A percentile compares a stretch with the other conserved stretches of the same genome.
phyloP scores from a whole-genome alignment of 345 rosid species.

The Linum tenue region DNA sequence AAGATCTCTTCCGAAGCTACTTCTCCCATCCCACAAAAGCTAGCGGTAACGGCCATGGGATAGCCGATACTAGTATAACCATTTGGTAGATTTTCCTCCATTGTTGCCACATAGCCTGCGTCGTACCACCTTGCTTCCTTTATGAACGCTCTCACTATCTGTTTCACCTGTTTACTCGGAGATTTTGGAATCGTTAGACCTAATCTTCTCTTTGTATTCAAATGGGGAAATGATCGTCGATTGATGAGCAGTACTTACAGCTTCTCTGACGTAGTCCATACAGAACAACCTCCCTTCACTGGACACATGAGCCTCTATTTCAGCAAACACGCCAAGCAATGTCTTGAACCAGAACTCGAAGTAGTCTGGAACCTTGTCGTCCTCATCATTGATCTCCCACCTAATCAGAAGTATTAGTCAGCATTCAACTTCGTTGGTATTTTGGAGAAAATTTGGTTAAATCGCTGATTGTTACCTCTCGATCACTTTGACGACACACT shows the following conservation, averaged over 20 bases:
- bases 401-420: too few relatives aligned
- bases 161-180: not conserved
- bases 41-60: not conserved
- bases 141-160: not conserved
- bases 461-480: too few relatives aligned
- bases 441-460: too few relatives aligned
- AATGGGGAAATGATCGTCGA: too few relatives aligned
- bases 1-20: slow-evolving; percentile 12
- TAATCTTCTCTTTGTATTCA: too few relatives aligned
- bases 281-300: not conserved
- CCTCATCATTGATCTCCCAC: slow-evolving; percentile 10
- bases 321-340: slow-evolving; percentile 9
- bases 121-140: not conserved
- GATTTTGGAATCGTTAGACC: not conserved
- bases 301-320: not conserved
- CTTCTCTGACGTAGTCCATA: not conserved
- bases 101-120: slow-evolving; percentile 1
- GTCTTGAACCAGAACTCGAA: slow-evolving; percentile 10
- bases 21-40: slow-evolving; percentile 15
- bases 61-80: not conserved
- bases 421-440: too few relatives aligned
- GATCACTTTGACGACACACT: too few relatives aligned
- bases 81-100: slow-evolving; percentile 12
- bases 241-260: not conserved
- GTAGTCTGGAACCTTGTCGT: slow-evolving; percentile 16